These are phyloP conservation scores for Quercus mongolica DNA, from an alignment of 306 rosid species.

Conservation along the genomic window DNA sequence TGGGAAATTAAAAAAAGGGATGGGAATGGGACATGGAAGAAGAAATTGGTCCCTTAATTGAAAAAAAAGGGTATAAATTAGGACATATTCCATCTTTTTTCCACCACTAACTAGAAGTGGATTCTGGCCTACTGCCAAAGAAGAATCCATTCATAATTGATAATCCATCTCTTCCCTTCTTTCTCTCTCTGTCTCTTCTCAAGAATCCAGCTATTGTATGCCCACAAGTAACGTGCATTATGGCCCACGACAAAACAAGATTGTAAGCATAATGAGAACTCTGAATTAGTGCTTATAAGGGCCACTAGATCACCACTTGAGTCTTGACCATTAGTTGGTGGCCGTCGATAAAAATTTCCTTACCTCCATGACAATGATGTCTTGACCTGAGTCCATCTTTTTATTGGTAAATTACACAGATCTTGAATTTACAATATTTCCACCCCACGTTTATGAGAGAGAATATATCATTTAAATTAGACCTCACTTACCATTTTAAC, in stretches of 20 bases:
- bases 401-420: no score
- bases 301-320: slow-evolving; percentile 10
- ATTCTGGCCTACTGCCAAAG: slow-evolving; percentile 21
- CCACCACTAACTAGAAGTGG: slow-evolving; percentile 26
- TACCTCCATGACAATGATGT: not conserved
- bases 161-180: not conserved
- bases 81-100: slow-evolving; percentile 34
- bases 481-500: no score
- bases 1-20: not conserved
- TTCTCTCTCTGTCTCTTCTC: not conserved
- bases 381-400: no score
- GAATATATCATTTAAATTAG: no score
- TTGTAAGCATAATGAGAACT: slow-evolving; percentile 16
- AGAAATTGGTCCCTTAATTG: not conserved
- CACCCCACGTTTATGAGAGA: no score
- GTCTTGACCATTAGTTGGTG: not conserved
- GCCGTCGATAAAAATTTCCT: not conserved
- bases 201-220: no score
- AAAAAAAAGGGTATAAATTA: not conserved
- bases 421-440: no score
- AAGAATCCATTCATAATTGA: no score
- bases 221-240: not conserved
- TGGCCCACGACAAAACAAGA: slow-evolving; percentile 25
- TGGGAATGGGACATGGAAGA: not conserved
- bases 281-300: slow-evolving; percentile 17